Evolutionary conservation across 192 early-diverging fungal genomes (phyloP), one percentile per base, ranked within the genome.

Genomic region (Umbelopsis ramanniana): DNA sequence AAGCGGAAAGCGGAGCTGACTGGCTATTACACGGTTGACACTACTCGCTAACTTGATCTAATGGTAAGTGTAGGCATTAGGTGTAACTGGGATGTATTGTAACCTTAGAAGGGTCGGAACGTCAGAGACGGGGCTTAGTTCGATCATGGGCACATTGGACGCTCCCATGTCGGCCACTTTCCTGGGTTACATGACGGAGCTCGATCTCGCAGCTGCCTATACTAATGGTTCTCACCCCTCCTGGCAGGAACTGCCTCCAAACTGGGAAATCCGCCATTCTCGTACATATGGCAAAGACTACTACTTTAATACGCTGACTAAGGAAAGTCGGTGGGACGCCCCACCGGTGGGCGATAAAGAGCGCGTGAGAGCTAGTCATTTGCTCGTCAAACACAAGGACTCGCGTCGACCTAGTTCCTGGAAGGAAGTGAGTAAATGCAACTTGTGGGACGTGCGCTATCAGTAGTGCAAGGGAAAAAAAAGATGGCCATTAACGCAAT

Each of bases 371-470:
- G 97, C 94, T 21, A 91, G 89, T 35, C 97, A 99, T 72, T 82
- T 99, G 29, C 81, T 99, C 17, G 94, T 95, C 68, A 99, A 99
- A 79, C 95, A 98, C 78, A 80, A 74, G 21, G 90, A 89, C 19
- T 93, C 91, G 35, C 85, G 97, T 43, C 84, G 93, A 19, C 96
- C 97, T 12, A 91, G 88, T 69, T 96, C 95, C 14, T 98, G 96
- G 96, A 91, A 85, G 78, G 87, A 96, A 81, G 93, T 92, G 75
- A 38, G 72, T 46, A n/a, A n/a, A n/a, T n/a, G n/a, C n/a, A n/a
- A n/a, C n/a, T n/a, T n/a, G n/a, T 12, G 45, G 38, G 50, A 46
- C 67, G 12, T 66, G 22, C 67, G 46, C 1, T 46, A 46, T 6
- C 15, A 21, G n/a, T 19, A 21, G n/a, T 50, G 7, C 19, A 43